These are phyloP conservation scores for Picea mariana DNA, from an alignment of 83 land plant genomes.

Conservation along the genomic window DNA sequence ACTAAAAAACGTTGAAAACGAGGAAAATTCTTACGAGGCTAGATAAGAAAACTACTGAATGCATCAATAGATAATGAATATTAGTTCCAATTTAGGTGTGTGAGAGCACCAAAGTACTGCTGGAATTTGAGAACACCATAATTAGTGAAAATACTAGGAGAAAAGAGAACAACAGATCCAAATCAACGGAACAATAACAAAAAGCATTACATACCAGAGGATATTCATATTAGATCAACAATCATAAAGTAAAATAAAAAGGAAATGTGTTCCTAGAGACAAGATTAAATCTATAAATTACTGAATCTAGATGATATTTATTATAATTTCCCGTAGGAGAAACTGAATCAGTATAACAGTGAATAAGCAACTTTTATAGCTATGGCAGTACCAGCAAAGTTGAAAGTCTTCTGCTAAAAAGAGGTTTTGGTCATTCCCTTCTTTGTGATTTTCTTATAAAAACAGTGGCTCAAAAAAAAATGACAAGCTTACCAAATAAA, in stretches of 20 bases:
- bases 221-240: neutral
- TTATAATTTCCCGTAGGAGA: neutral
- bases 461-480: neutral
- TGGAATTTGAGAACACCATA: neutral
- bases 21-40: neutral
- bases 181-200: neutral
- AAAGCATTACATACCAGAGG: neutral
- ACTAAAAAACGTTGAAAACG: neutral
- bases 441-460: neutral
- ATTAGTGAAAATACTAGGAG: neutral
- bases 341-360: neutral
- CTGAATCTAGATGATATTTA: too few species aligned
- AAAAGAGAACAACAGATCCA: neutral
- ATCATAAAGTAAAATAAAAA: neutral
- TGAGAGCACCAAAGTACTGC: neutral
- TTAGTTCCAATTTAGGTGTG: neutral
- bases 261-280: neutral
- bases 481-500: neutral
- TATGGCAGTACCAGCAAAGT: neutral
- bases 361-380: neutral
- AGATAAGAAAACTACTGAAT: neutral
- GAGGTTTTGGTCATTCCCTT: neutral
- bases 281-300: neutral
- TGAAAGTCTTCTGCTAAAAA: neutral
- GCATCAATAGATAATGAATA: neutral